Base-by-base conservation (phyloP, 495 filamentous ascomycete genomes). In the Platismatia glauca region DNA sequence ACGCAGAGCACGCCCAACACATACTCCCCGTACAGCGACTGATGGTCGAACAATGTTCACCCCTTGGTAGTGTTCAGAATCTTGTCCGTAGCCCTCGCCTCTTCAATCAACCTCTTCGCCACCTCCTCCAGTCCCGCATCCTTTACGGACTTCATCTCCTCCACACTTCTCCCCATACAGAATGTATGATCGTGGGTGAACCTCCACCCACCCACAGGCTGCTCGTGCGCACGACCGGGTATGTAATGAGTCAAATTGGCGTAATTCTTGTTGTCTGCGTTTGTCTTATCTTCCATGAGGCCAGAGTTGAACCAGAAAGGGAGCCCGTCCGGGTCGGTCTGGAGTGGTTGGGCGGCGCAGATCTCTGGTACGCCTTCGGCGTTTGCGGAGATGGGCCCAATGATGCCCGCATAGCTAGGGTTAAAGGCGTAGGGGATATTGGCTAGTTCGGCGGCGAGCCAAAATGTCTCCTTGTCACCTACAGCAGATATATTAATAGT, bases 281-380 rank as follows among this genome's bases (percentile, higher is more conserved):
- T 39, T 20, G 27, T 58, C 27, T 61, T 61, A 18, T 61, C 46
- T 22, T 50, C 37, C 43, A 50, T 35, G 29, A 66, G 29, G 60
- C 33, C 53, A 43, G 52, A 56, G 24, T 74, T 73, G 66, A 73
- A 73, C 72, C 72, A 73, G 4, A 73, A 59, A 1, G 71, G 70
- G 18, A 64, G 63, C 1, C 67, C 67, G 11, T 62, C 34, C 1
- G 31, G 59, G 16, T 71, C 71, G 3, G 73, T 55, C 52, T 74
- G 71, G 1, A 74, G 62, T 0, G 73, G 62, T 33, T 74, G 72
- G 0, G 68, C 67, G 9, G 60, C 62, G 57, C 71, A 73, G 35
- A 74, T 67, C 6, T 69, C 69, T 0, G 39, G 56, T 5, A 29
- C 5, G 29, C 66, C 69, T 7, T 56, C 60, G 16, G 27, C 29